Evolutionary conservation across 805 yeast genomes (phyloP).

Genomic region (Kluyveromyces dobzhanskii): DNA sequence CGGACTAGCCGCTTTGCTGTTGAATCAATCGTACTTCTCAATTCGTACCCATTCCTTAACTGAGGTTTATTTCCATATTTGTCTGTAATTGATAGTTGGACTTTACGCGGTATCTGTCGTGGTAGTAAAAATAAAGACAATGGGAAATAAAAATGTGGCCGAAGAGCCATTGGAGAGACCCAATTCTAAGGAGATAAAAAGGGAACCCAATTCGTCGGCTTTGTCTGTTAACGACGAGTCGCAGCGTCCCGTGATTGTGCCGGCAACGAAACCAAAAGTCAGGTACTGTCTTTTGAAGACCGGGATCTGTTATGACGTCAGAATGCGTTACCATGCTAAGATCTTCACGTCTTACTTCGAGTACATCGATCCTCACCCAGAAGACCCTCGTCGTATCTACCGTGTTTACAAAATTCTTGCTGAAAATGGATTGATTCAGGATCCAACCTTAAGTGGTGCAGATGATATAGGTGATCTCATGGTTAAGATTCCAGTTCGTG

Average conservation of each 20-base stretch:
- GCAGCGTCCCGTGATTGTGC: constrained; percentile 40
- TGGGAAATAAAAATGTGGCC: constrained; percentile 1
- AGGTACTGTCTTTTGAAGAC: constrained; percentile 72
- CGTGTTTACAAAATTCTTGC: constrained; percentile 89
- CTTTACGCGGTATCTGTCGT: no score
- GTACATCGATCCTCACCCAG: constrained; percentile 98
- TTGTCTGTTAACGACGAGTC: constrained; percentile 4
- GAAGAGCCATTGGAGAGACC: constrained; percentile 2
- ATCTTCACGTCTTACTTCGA: constrained; percentile 86
- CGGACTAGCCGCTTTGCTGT: no score
- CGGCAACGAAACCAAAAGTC: constrained; percentile 57
- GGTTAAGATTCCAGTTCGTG: constrained; percentile 85
- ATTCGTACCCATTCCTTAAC: no score
- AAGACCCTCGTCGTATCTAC: constrained; percentile 93
- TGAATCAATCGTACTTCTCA: no score
- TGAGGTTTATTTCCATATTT: no score
- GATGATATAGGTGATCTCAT: constrained; percentile 78
- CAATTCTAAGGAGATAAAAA: background rate
- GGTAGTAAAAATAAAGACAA: no score
- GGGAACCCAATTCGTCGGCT: background rate
- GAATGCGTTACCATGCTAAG: constrained; percentile 96
- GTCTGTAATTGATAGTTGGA: no score
- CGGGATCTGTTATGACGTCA: constrained; percentile 90
- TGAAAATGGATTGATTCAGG: constrained; percentile 83
- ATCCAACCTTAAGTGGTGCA: constrained; percentile 58